Percentiles rank a stretch among this genome's conserved stretches.
phyloP scores from a whole-genome alignment of 768 basidiomycete species.

The Boletales sp. region DNA sequence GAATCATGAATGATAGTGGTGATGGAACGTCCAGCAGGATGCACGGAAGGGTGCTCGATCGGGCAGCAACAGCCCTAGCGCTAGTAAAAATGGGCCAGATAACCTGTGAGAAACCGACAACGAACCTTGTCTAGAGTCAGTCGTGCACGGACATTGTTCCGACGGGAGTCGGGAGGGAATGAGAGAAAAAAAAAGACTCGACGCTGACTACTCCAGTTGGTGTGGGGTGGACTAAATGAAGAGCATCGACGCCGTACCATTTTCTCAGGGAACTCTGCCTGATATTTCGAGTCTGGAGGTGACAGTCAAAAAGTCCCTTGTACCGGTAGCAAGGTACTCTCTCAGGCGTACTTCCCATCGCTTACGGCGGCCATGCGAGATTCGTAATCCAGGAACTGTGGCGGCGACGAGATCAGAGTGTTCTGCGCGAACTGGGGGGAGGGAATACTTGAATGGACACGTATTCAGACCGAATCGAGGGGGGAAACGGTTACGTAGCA shows the following conservation, averaged over 20 bases:
- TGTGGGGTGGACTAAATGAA: neutral
- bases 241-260: neutral
- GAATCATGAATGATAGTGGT: too few relatives aligned
- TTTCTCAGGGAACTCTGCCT: constrained; percentile 13
- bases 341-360: constrained; percentile 7
- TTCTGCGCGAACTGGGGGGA: neutral
- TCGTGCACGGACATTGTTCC: constrained; percentile 4
- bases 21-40: too few relatives aligned
- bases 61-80: neutral
- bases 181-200: neutral
- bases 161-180: constrained; percentile 8
- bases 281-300: constrained; percentile 9
- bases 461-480: neutral
- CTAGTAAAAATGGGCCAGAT: neutral
- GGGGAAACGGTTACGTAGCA: neutral
- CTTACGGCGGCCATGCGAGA: constrained; percentile 7
- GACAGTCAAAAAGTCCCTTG: neutral
- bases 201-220: neutral
- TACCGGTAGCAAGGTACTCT: neutral
- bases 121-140: neutral
- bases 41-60: neutral
- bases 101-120: neutral
- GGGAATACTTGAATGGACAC: too few relatives aligned
- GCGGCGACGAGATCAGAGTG: neutral
- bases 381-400: neutral